Evolutionary conservation across 1,139 yeast genomes (phyloP).

Genomic region (Lodderomyces elongisporus): DNA sequence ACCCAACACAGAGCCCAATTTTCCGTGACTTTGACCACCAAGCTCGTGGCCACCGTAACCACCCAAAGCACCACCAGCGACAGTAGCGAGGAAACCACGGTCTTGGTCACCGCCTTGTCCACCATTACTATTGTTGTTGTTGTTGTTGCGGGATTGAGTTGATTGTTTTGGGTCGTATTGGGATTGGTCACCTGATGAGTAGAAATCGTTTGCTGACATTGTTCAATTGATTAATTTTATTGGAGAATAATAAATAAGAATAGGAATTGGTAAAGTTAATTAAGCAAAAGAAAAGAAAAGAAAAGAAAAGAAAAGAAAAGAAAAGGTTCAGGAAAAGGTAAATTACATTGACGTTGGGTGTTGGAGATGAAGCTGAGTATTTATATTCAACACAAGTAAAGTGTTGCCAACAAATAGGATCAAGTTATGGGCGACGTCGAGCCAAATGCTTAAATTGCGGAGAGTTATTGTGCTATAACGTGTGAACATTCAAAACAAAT

Average conservation of each 20-base stretch:
- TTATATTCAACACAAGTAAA: too few relatives aligned
- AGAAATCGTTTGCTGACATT: conserved; percentile 66
- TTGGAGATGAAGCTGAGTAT: too few relatives aligned
- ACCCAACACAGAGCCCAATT: conserved; percentile 52
- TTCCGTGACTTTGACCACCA: conserved; percentile 39
- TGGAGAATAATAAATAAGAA: background rate
- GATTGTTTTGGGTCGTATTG: conserved; percentile 20
- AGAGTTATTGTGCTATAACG: too few relatives aligned
- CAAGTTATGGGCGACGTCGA: too few relatives aligned
- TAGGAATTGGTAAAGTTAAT: too few relatives aligned
- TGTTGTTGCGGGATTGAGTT: conserved; percentile 15
- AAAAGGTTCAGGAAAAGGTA: too few relatives aligned
- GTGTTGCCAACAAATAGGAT: too few relatives aligned
- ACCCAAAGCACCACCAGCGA: conserved; percentile 60
- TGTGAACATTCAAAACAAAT: too few relatives aligned
- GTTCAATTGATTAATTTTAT: too few relatives aligned
- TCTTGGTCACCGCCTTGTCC: conserved; percentile 32
- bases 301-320: background rate
- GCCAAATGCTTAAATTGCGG: too few relatives aligned
- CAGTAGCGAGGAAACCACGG: conserved; percentile 51
- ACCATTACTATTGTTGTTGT: conserved; percentile 15
- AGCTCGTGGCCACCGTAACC: conserved; percentile 45
- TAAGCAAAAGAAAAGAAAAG: background rate
- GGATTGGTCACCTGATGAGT: conserved; percentile 45
- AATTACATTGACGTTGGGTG: too few relatives aligned